Evolutionary conservation across 2,329 filamentous ascomycete genomes (phyloP), one percentile per base, ranked within the genome.

Genomic region (Parastagonospora avenae): DNA sequence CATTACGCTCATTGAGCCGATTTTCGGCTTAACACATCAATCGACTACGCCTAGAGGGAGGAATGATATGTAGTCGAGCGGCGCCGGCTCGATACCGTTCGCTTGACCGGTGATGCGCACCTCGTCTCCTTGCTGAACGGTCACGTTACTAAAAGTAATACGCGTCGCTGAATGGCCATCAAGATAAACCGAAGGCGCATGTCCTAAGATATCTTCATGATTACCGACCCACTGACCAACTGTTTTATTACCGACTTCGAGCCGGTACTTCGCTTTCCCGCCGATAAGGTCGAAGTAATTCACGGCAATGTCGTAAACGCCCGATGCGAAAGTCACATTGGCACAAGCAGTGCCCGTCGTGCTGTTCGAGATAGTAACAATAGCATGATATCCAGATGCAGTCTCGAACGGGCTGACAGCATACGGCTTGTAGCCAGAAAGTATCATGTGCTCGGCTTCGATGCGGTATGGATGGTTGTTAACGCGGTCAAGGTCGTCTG

Each of bases 121-220:
- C 46, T 68, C 62, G 56, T 83, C 80, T 0, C 84, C 85, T 47
- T 76, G 78, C 33, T 67, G 60, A 6, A 87, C 71, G 12, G 75
- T 62, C 0, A 88, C 74, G 0, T 68, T 72, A 9, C 69, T 67
- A 54, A 88, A 89, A 0, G 82, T 87, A 33, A 87, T 77, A 4
- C 87, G 75, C 4, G 80, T 83, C 4, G 86, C 86, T 1, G 85
- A 85, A 63, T 88, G 85, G 0, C 84, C 86, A 61, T 90, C 86
- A 2, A 89, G 68, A 52, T 83, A 83, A 4, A 77, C 75, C 2
- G 82, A 84, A 0, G 81, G 79, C 19, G 80, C 81, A 59, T 87
- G 82, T 0, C 85, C 85, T 0, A 89, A 73, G 24, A 66, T 77
- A 37, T 84, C 76, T 64, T 88, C 84, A n/a, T 78, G 72, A 55